phyloP scores from a whole-genome alignment of 139 green algal species.

The Spirogloea muscicola region DNA sequence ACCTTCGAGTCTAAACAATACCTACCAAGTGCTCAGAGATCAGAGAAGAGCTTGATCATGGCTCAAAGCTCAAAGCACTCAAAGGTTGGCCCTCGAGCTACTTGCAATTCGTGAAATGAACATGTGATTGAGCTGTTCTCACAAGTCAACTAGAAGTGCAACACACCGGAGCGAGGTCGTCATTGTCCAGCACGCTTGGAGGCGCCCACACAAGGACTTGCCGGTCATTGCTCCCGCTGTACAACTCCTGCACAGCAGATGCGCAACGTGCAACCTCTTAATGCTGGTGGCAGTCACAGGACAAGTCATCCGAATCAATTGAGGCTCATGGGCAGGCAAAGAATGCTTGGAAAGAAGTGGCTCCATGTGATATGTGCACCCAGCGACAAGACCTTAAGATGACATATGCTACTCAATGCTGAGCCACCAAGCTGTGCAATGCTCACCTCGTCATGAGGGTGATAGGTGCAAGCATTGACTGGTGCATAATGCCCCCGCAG shows the following conservation, averaged over 20 bases:
- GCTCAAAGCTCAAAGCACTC: too few relatives aligned
- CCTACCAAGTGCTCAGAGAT: too few relatives aligned
- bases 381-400: neutral
- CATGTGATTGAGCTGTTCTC: too few relatives aligned
- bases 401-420: neutral
- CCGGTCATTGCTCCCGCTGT: slow-evolving; percentile 63
- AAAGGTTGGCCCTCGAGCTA: too few relatives aligned
- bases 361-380: neutral
- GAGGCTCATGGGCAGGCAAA: neutral
- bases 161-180: too few relatives aligned
- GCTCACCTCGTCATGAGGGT: neutral
- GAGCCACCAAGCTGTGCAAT: neutral
- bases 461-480: neutral
- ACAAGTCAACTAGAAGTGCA: too few relatives aligned
- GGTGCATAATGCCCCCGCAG: too few relatives aligned
- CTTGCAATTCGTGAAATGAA: too few relatives aligned
- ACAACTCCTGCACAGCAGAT: slow-evolving; percentile 60
- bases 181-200: too few relatives aligned
- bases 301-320: neutral
- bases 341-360: neutral
- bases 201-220: slow-evolving; percentile 66
- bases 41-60: too few relatives aligned
- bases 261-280: neutral
- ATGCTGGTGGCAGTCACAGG: neutral
- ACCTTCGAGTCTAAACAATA: too few relatives aligned